Percentiles rank a stretch among this genome's conserved stretches.
Evolutionary conservation across 2,329 filamentous ascomycete species (phyloP).

Genomic region (Helminthosporium solani): DNA sequence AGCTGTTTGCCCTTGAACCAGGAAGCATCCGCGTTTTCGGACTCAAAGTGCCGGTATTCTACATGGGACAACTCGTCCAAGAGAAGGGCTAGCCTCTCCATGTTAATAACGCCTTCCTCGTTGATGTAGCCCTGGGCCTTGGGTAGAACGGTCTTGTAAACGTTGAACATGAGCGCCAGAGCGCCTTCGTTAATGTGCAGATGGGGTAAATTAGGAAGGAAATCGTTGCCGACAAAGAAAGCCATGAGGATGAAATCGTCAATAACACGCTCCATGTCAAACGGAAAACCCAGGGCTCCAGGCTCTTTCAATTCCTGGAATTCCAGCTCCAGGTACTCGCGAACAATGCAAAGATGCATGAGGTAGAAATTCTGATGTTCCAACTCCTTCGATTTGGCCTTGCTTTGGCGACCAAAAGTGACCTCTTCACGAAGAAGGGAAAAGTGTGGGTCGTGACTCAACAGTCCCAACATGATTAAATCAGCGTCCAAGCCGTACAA

Average conservation of each 20-base stretch:
- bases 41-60: constrained; percentile 90
- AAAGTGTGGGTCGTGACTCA: constrained; percentile 98
- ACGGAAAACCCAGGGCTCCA: constrained; percentile 71
- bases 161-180: constrained; percentile 92
- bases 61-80: constrained; percentile 83
- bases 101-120: constrained; percentile 87
- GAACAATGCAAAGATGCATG: constrained; percentile 94
- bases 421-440: constrained; percentile 96
- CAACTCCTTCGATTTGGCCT: constrained; percentile 89
- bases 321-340: constrained; percentile 94
- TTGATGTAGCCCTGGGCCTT: constrained; percentile 94
- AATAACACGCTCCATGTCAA: constrained; percentile 94
- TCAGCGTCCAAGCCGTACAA: constrained; percentile 96
- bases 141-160: constrained; percentile 89
- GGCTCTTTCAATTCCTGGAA: constrained; percentile 87
- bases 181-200: constrained; percentile 98
- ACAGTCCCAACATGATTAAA: constrained; percentile 94
- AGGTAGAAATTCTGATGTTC: constrained; percentile 99
- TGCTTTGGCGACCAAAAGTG: constrained; percentile 85
- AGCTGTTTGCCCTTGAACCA: constrained; percentile 90
- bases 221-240: constrained; percentile 99
- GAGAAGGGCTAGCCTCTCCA: constrained; percentile 73
- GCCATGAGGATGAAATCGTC: constrained; percentile 99
- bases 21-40: constrained; percentile 80
- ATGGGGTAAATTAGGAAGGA: constrained; percentile 92